phyloP scores from a whole-genome alignment of 2,329 filamentous ascomycete species.

The Neonectria hederae region DNA sequence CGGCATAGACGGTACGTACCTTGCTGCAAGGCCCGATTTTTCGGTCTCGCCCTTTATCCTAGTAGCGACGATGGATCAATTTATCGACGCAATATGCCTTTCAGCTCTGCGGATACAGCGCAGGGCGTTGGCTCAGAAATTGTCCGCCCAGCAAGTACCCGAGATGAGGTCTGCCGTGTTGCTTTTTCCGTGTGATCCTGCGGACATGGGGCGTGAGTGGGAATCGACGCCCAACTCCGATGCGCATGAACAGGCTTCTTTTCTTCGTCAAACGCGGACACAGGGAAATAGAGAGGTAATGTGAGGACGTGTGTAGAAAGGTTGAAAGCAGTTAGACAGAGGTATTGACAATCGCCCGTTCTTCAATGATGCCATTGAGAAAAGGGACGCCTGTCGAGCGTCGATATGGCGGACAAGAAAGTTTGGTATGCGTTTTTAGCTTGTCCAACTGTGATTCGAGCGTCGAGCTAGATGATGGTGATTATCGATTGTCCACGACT shows the following conservation, averaged over 20 bases:
- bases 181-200: constrained; percentile 35
- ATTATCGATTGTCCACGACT: constrained; percentile 18
- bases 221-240: constrained; percentile 15
- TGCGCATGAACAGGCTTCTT: constrained; percentile 25
- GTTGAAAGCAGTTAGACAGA: not conserved
- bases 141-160: constrained; percentile 28
- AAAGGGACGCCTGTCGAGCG: not conserved
- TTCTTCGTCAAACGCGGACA: not conserved
- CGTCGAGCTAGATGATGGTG: not conserved
- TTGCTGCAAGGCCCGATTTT: constrained; percentile 36
- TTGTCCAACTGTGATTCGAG: constrained; percentile 18
- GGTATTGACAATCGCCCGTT: constrained; percentile 4
- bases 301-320: not conserved
- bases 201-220: constrained; percentile 9
- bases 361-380: not conserved
- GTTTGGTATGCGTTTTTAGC: constrained; percentile 12
- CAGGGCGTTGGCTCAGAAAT: constrained; percentile 25
- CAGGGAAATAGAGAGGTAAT: not conserved
- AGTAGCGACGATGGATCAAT: constrained; percentile 32
- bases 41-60: constrained; percentile 32
- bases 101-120: constrained; percentile 39
- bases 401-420: not conserved
- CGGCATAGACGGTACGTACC: constrained; percentile 1
- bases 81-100: constrained; percentile 33
- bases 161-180: constrained; percentile 38